These are phyloP conservation scores for Salpingoeca rosetta DNA, from an alignment of 78 protist species.

Conservation along the genomic window DNA sequence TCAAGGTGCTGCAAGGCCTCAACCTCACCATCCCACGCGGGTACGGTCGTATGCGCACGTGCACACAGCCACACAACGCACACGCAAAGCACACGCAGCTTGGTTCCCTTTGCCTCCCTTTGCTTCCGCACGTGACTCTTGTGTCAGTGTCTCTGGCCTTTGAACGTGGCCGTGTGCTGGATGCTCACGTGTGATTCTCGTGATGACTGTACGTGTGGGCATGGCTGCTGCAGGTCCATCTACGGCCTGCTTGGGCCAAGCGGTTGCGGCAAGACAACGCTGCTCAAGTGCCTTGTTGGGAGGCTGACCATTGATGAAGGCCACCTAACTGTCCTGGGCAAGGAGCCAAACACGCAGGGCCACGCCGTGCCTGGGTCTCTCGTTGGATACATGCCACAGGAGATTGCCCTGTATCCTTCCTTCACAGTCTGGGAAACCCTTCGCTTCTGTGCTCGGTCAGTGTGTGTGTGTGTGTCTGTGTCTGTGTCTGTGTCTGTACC, in stretches of 20 bases:
- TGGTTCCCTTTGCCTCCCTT: too few relatives aligned
- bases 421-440: constrained; percentile 36
- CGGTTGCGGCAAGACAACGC: constrained; percentile 44
- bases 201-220: not conserved
- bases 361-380: not conserved
- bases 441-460: constrained; percentile 16
- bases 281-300: constrained; percentile 6
- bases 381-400: constrained; percentile 55
- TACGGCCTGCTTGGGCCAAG: constrained; percentile 43
- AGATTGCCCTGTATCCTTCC: constrained; percentile 39
- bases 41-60: not conserved
- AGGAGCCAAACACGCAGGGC: constrained; percentile 1
- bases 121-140: too few relatives aligned
- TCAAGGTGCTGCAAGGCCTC: not conserved
- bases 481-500: too few relatives aligned
- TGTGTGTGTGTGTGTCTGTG: too few relatives aligned
- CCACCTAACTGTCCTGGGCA: constrained; percentile 23
- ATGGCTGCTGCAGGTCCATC: not conserved
- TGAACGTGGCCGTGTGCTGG: not conserved
- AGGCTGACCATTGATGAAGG: constrained; percentile 33
- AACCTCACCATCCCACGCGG: not conserved
- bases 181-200: not conserved
- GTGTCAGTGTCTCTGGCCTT: too few relatives aligned
- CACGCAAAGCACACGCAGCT: not conserved
- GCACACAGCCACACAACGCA: not conserved